Conservation (phyloP, 768 basidiomycete genomes). For the Erythrobasidium yunnanense region DNA sequence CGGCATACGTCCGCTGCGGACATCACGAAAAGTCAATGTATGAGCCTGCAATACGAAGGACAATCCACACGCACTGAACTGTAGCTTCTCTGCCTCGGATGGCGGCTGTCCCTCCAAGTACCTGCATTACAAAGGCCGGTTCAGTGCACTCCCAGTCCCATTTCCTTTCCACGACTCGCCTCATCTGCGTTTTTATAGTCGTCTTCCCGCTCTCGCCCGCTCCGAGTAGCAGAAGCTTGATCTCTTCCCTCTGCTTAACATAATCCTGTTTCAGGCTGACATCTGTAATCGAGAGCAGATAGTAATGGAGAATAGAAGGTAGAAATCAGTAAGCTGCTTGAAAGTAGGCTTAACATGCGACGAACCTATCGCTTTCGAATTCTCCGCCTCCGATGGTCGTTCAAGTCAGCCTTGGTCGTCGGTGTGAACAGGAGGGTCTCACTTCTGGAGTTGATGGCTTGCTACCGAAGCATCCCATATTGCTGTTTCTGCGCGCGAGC, state of each 20-base stretch:
- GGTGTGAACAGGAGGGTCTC: too few species aligned
- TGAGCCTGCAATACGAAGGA: neutral
- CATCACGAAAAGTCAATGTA: neutral
- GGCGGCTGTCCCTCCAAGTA: conserved; percentile 41
- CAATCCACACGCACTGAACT: conserved; percentile 10
- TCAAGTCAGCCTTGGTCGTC: too few species aligned
- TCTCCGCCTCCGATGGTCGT: too few species aligned
- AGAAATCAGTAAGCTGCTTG: too few species aligned
- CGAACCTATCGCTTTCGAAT: too few species aligned
- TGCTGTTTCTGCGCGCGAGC: too few species aligned
- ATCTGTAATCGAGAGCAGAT: too few species aligned
- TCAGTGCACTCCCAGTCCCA: too few species aligned
- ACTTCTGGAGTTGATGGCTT: neutral
- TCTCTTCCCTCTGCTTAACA: conserved; percentile 19
- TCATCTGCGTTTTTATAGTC: conserved; percentile 43
- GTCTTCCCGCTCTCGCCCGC: conserved; percentile 44
- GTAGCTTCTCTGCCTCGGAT: conserved; percentile 5
- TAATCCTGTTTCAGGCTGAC: conserved; percentile 3
- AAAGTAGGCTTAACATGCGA: too few species aligned
- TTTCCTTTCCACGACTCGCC: too few species aligned
- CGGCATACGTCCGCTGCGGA: conserved; percentile 20
- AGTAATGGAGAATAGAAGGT: too few species aligned
- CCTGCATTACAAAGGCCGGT: too few species aligned
- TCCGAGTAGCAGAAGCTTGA: conserved; percentile 44
- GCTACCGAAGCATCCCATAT: neutral